These are phyloP conservation scores for Cyberlindnera nakhonratchasimensis DNA, from an alignment of 805 yeast genomes.

Conservation along the genomic window DNA sequence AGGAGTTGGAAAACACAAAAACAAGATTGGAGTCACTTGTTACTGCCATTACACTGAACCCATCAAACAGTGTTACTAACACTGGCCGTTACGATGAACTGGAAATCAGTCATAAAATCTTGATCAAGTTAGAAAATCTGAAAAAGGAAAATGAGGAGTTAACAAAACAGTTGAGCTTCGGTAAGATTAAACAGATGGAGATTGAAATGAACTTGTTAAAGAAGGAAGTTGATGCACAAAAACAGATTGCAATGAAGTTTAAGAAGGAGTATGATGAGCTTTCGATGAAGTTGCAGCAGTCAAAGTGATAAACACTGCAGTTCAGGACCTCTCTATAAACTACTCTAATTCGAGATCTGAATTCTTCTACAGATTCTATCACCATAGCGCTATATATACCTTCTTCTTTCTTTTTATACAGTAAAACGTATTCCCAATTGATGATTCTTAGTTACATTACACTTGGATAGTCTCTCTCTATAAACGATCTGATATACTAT, in stretches of 20 bases:
- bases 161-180: slow-evolving; percentile 66
- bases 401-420: background rate
- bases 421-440: background rate
- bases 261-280: slow-evolving; percentile 7
- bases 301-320: background rate
- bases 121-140: slow-evolving; percentile 56
- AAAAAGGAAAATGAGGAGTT: slow-evolving; percentile 68
- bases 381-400: background rate
- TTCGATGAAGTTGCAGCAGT: background rate
- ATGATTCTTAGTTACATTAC: too few species aligned
- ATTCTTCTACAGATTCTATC: background rate
- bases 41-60: slow-evolving; percentile 52
- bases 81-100: slow-evolving; percentile 69
- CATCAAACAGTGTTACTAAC: slow-evolving; percentile 43
- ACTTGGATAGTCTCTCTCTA: too few species aligned
- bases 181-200: slow-evolving; percentile 69
- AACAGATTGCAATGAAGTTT: slow-evolving; percentile 9
- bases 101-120: slow-evolving; percentile 69
- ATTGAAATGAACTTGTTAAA: slow-evolving; percentile 63
- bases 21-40: slow-evolving; percentile 57
- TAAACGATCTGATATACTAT: too few species aligned
- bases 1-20: slow-evolving; percentile 61
- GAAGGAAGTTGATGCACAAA: slow-evolving; percentile 36
- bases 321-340: too few species aligned
- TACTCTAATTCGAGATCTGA: too few species aligned